phyloP scores from a whole-genome alignment of 352 stramenopile species.

The Thalassiosira exigua region DNA sequence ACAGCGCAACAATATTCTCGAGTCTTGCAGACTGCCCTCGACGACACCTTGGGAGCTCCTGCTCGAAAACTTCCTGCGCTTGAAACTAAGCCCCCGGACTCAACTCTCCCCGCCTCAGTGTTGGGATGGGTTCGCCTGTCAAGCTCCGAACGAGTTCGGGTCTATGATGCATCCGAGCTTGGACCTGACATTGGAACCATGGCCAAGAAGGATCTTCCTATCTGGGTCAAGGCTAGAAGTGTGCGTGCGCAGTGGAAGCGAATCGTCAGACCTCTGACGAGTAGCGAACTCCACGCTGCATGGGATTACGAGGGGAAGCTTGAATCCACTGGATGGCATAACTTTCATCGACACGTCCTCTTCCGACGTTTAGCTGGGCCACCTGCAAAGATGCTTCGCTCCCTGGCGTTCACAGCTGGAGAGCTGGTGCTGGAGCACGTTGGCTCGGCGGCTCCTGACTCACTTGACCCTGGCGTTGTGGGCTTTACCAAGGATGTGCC shows the following conservation, averaged over 20 bases:
- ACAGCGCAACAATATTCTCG: constrained; percentile 19
- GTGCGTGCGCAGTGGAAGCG: neutral
- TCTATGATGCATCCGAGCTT: neutral
- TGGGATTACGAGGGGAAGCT: constrained; percentile 37
- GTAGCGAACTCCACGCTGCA: neutral
- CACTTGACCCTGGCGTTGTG: neutral
- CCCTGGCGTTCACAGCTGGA: neutral
- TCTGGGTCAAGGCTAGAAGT: neutral
- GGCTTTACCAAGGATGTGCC: constrained; percentile 8
- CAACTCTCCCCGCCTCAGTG: no score
- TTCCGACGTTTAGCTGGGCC: neutral
- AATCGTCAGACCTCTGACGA: neutral
- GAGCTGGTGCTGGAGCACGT: neutral
- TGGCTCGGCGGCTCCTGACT: neutral
- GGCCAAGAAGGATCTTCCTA: neutral
- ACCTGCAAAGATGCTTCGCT: constrained; percentile 1
- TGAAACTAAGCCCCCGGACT: no score
- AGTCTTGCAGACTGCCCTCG: constrained; percentile 29
- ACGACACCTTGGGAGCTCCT: constrained; percentile 18
- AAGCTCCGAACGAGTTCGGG: neutral
- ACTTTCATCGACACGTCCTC: neutral
- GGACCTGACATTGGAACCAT: neutral
- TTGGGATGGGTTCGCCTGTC: no score
- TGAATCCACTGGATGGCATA: neutral
- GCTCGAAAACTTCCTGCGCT: neutral